These are phyloP conservation scores for Lachnellula arida DNA, from an alignment of 2,329 filamentous ascomycete genomes.

Conservation along the genomic window DNA sequence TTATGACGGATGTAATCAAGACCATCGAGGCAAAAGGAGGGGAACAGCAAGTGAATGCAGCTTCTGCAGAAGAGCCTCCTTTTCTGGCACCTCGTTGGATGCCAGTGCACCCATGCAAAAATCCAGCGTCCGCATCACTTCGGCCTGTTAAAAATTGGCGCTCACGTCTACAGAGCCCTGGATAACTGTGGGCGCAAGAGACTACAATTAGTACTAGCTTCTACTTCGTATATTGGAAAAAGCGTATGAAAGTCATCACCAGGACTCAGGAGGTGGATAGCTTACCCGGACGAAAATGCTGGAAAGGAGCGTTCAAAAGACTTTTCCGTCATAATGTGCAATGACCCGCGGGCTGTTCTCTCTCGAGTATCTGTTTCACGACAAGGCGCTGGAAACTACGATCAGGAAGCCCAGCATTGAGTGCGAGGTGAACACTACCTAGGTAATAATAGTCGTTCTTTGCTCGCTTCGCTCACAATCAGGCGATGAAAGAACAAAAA, in stretches of 20 bases:
- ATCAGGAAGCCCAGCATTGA: no score
- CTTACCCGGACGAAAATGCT: constrained; percentile 3
- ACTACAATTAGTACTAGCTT: not conserved
- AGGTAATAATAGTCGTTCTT: no score
- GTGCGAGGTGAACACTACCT: no score
- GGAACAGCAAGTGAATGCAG: no score
- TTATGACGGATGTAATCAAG: no score
- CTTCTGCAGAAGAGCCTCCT: not conserved
- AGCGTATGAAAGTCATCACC: not conserved
- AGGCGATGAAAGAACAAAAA: no score
- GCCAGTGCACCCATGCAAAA: constrained; percentile 1
- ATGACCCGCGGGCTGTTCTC: constrained; percentile 39
- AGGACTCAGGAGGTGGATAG: not conserved
- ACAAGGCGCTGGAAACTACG: no score
- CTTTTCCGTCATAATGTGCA: constrained; percentile 38
- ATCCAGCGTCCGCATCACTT: not conserved
- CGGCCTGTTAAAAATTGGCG: not conserved
- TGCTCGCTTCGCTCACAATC: no score
- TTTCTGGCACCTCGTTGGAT: not conserved
- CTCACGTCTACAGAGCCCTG: not conserved
- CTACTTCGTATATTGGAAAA: not conserved
- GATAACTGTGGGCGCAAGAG: not conserved
- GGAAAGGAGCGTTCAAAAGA: constrained; percentile 41
- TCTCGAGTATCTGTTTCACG: no score
- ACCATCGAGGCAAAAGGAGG: no score